Evolutionary conservation across 768 basidiomycete genomes (phyloP).

Genomic region (Naematelia encephala): DNA sequence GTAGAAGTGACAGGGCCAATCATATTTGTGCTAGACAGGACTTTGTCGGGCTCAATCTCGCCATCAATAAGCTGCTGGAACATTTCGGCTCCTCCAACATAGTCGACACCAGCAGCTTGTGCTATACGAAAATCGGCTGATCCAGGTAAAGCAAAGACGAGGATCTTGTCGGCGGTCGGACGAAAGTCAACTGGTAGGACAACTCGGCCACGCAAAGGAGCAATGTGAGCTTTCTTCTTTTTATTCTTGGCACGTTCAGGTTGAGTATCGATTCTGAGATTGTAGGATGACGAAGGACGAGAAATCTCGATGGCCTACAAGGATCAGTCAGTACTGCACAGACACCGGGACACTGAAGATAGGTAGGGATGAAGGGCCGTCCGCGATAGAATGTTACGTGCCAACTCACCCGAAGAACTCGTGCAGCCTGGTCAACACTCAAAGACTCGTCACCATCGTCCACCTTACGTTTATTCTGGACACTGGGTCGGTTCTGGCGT

Average conservation of each 20-base stretch:
- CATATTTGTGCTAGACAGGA: conserved; percentile 76
- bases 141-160: conserved; percentile 92
- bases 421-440: conserved; percentile 43
- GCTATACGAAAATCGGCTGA: conserved; percentile 61
- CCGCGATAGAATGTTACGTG: neutral
- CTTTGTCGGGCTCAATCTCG: conserved; percentile 72
- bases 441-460: conserved; percentile 44
- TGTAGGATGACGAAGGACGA: conserved; percentile 70
- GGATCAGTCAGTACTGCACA: neutral
- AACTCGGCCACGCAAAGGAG: conserved; percentile 82
- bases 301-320: conserved; percentile 77
- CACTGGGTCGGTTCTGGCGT: neutral
- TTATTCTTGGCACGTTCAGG: neutral
- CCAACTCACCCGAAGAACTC: conserved; percentile 46
- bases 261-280: conserved; percentile 74
- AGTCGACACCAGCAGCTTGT: conserved; percentile 77
- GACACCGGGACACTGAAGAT: neutral
- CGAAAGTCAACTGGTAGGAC: conserved; percentile 68
- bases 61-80: conserved; percentile 75
- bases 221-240: neutral
- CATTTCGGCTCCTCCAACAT: conserved; percentile 85
- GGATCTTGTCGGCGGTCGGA: conserved; percentile 69
- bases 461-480: no score
- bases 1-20: conserved; percentile 71
- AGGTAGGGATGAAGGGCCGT: neutral